These are phyloP conservation scores for Neurospora sp. DNA, from an alignment of 495 filamentous ascomycete species.

Conservation along the genomic window DNA sequence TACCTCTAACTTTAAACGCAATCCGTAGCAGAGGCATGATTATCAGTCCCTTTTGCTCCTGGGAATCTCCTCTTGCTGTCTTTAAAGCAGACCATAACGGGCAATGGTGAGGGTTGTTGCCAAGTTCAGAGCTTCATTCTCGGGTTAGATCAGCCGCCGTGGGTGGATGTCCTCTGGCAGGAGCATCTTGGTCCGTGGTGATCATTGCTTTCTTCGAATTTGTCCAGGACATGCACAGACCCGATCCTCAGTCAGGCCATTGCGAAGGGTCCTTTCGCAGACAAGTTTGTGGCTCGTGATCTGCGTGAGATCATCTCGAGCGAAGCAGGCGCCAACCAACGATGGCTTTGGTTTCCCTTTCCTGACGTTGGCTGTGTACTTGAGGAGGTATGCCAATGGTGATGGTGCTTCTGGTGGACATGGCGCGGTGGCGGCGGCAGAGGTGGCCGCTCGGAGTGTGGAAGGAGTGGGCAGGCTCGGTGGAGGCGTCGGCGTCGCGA, in stretches of 20 bases:
- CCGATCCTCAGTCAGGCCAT: constrained; percentile 51
- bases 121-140: background rate
- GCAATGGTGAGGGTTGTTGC: background rate
- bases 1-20: too few relatives aligned
- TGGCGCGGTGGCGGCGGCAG: background rate
- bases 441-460: constrained; percentile 40
- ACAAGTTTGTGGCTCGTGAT: constrained; percentile 46
- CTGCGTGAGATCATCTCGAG: constrained; percentile 54
- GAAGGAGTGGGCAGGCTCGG: constrained; percentile 34
- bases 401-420: constrained; percentile 8
- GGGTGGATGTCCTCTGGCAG: background rate
- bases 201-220: background rate
- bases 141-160: background rate
- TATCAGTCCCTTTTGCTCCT: too few relatives aligned
- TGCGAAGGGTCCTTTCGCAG: constrained; percentile 52
- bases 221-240: constrained; percentile 42
- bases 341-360: constrained; percentile 54
- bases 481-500: constrained; percentile 52
- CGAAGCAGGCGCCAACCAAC: constrained; percentile 51
- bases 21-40: too few relatives aligned
- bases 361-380: constrained; percentile 43
- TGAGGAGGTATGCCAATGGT: constrained; percentile 42
- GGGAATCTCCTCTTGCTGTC: background rate
- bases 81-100: background rate
- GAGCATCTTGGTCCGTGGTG: background rate